Evolutionary conservation across 768 basidiomycete species (phyloP), one percentile per base, ranked within the genome.

Genomic region (Brasilioporus rufonigricans): DNA sequence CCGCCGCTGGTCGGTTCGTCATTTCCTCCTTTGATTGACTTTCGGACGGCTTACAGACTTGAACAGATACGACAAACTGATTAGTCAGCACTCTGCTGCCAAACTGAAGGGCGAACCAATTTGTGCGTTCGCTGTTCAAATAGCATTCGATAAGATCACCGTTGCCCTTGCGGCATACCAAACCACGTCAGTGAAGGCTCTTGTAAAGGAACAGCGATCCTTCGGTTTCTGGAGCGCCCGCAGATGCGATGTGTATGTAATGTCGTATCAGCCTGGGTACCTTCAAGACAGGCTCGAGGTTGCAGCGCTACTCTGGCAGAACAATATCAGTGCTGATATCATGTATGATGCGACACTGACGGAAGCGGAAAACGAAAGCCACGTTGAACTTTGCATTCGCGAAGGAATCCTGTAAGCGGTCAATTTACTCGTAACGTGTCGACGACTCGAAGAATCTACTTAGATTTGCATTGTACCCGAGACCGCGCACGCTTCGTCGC

Each of bases 151-250:
- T 66, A 89, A 87, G 73, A 89, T 93, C 56, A 82, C 86, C 0
- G 72, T 78, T 1, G 79, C 82, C 12, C 75, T 93, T 2, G 89
- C 87, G 0, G 74, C 82, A 2, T 88, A 82, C 65, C 90, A 93
- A 64, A 80, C 80, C 10, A 67, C 73, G 1, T 84, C 86, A 1
- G 79, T 90, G 35, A 85, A 84, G 65, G 79, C 79, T 3, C 76
- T 91, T 6, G 74, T 91, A 49, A 91, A 87, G 67, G 89, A 91
- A 63, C 82, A 85, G 56, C 82, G 84, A 12, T 91, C 92, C 0
- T 93, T 91, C 57, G 91, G 92, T 0, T 89, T 84, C 64, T 93
- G 89, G 90, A 89, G 89, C 68, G 91, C 91, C n/a, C 80, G 91
- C 16, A 77, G 90, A 36, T 93, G 92, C 60, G 91, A 93, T 59